Evolutionary conservation across 2,329 filamentous ascomycete genomes (phyloP).

Genomic region (Penicillium sp.): DNA sequence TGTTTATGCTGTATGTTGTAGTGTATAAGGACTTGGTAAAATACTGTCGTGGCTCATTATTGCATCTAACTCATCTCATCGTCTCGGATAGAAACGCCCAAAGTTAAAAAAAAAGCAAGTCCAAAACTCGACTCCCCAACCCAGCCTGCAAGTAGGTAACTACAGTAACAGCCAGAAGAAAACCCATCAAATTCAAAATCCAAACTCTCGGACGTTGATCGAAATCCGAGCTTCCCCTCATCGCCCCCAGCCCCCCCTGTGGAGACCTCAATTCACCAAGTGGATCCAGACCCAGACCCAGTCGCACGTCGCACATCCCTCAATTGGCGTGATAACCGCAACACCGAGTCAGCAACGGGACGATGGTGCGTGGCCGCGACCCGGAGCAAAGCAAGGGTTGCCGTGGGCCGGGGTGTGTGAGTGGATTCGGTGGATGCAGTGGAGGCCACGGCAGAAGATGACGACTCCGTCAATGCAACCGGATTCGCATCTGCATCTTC

Average conservation of each 20-base stretch:
- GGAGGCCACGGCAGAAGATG: conserved; percentile 8
- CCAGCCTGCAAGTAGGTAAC: neutral
- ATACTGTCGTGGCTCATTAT: neutral
- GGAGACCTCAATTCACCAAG: conserved; percentile 12
- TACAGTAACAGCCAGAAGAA: neutral
- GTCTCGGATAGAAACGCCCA: neutral
- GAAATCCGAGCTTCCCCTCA: neutral
- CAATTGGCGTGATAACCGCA: conserved; percentile 26
- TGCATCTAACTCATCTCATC: conserved; percentile 1
- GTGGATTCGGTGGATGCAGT: neutral
- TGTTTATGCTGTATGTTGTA: neutral
- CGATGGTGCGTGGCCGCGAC: conserved; percentile 29
- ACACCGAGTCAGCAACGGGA: conserved; percentile 28
- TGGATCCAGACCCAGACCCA: conserved; percentile 10
- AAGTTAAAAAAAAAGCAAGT: neutral
- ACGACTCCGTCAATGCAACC: conserved; percentile 1
- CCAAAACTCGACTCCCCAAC: neutral
- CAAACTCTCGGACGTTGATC: neutral
- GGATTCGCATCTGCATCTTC: conserved; percentile 5
- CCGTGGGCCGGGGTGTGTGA: conserved; percentile 7
- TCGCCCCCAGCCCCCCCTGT: neutral
- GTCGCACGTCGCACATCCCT: conserved; percentile 20
- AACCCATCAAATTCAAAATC: neutral
- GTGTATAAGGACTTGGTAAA: neutral
- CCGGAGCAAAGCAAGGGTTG: conserved; percentile 22